Base-by-base conservation (phyloP, 305 asterid species). In the Stenogyne calaminthoides region DNA sequence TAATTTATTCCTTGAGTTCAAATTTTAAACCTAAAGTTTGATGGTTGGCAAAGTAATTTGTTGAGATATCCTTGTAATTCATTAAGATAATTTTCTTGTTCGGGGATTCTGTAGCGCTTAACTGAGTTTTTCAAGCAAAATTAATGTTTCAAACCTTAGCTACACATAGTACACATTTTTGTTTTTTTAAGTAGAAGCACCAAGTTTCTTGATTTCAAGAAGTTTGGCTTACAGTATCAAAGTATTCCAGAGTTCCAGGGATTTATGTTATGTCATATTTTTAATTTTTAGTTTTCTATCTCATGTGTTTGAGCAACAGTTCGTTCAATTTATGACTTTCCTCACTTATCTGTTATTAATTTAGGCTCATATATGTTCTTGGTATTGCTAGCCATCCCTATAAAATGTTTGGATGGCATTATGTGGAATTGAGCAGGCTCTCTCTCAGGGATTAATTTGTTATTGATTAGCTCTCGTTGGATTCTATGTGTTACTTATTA, bases 61-160 rank as follows among this genome's bases (percentile, higher is more conserved):
- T 68, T 7, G 52, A 29, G 44, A n/a, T 32, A 18, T 55, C 67
- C 44, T 16, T 52, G 74, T 61, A 55, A 9, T 79, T 20, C 52
- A 25, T 67, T 49, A 44, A 64, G 74, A 9, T 46, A 15, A n/a
- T 57, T 69, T 60, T 75, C 42, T 12, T 42, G 22, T 40, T 55
- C 18, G 8, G 27, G 25, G 57, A 61, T 56, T 54, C 63, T 20
- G 54, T 25, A 37, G 11, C 9, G 20, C 36, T 44, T 67, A 11
- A 19, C 62, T 46, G 61, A 51, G 46, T 72, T 55, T 56, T 20
- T 39, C 60, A 19, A 81, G 78, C 58, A 42, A 55, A 46, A 46
- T 46, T 16, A 40, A 22, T 70, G 59, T 44, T 11, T 40, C 49
- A 4, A 15, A 15, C 15, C 47, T 34, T 25, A n/a, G 67, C 18